phyloP scores from a whole-genome alignment of 345 rosid species.

The Luvunga scandens region DNA sequence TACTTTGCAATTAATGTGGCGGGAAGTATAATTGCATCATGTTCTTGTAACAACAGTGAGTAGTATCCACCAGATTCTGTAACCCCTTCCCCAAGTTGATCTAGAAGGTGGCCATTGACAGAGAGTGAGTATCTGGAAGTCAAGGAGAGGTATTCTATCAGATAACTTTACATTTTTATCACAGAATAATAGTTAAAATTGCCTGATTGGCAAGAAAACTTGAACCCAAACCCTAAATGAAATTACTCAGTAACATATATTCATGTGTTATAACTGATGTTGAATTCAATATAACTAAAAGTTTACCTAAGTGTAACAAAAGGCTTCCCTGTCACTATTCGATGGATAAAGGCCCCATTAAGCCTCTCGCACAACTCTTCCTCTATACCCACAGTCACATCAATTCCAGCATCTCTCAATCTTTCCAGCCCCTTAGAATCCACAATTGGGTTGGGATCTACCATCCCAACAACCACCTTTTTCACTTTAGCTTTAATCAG shows the following conservation, averaged over 20 bases:
- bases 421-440: slow-evolving; percentile 66
- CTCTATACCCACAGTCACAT: slow-evolving; percentile 66
- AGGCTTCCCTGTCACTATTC: slow-evolving; percentile 67
- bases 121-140: slow-evolving; percentile 64
- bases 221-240: background rate
- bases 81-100: slow-evolving; percentile 65
- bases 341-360: slow-evolving; percentile 69
- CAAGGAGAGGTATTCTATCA: slow-evolving; percentile 14
- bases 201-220: background rate
- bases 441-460: slow-evolving; percentile 91
- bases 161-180: background rate
- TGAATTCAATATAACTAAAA: background rate
- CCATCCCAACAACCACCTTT: slow-evolving; percentile 76
- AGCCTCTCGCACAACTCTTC: slow-evolving; percentile 76
- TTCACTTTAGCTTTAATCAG: slow-evolving; percentile 77
- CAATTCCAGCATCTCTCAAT: slow-evolving; percentile 64
- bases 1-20: slow-evolving; percentile 37
- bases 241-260: background rate
- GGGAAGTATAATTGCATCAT: slow-evolving; percentile 61
- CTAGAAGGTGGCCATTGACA: slow-evolving; percentile 48
- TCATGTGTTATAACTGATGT: background rate
- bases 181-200: background rate
- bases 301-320: slow-evolving; percentile 71
- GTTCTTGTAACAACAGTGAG: slow-evolving; percentile 66
- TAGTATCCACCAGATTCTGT: slow-evolving; percentile 59